These are phyloP conservation scores for Claviceps purpurea DNA, from an alignment of 2,329 filamentous ascomycete genomes.

Conservation along the genomic window DNA sequence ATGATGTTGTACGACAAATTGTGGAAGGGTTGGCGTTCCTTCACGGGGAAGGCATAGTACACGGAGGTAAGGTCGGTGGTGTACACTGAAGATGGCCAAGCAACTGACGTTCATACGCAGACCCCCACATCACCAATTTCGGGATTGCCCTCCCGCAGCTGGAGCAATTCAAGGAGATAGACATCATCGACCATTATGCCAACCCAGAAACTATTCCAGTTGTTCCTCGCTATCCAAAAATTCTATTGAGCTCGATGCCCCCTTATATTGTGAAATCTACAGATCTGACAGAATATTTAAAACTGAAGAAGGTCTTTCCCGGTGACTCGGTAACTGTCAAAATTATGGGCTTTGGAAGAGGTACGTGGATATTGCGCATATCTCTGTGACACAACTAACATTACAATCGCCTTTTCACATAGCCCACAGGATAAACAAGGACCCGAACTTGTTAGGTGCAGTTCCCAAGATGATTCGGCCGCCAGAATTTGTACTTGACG, in stretches of 20 bases:
- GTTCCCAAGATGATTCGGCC: too few species aligned
- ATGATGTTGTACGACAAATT: neutral
- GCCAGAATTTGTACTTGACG: too few species aligned
- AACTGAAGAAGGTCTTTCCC: neutral
- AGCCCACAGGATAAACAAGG: too few species aligned
- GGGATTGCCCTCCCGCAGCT: too few species aligned
- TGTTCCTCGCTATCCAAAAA: neutral
- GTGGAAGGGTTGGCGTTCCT: conserved; percentile 1
- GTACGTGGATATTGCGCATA: neutral
- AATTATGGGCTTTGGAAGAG: neutral
- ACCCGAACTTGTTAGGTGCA: too few species aligned
- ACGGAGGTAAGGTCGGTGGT: neutral
- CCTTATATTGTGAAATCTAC: neutral
- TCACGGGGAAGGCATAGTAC: neutral
- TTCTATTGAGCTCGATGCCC: neutral
- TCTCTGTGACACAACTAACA: too few species aligned
- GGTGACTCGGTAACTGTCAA: neutral
- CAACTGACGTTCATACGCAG: neutral
- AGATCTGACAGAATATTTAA: too few species aligned
- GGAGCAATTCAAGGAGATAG: too few species aligned
- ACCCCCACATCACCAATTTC: neutral
- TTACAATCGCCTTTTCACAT: too few species aligned
- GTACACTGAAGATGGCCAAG: neutral
- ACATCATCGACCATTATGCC: neutral
- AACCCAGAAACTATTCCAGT: neutral